These are phyloP conservation scores for Saussurea involucrata DNA, from an alignment of 129 eudicot species.

Conservation along the genomic window DNA sequence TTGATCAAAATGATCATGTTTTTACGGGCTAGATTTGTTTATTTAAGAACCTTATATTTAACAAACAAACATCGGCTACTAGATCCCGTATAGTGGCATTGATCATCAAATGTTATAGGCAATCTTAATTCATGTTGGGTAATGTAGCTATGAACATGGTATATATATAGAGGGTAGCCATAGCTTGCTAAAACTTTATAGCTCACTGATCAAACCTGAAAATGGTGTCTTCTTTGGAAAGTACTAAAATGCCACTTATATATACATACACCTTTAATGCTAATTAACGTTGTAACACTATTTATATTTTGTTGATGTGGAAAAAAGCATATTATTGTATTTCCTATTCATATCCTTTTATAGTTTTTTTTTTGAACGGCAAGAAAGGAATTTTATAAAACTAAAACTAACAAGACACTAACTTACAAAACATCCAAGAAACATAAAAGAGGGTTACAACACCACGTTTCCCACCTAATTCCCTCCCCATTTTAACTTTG, in stretches of 20 bases:
- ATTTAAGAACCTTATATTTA: constrained; percentile 8
- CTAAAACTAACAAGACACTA: too few relatives aligned
- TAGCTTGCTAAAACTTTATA: background rate
- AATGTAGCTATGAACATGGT: constrained; percentile 20
- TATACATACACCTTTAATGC: background rate
- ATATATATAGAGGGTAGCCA: constrained; percentile 6
- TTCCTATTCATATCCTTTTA: background rate
- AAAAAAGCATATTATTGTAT: background rate
- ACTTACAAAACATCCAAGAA: too few relatives aligned
- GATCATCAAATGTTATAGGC: constrained; percentile 21
- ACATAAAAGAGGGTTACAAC: too few relatives aligned
- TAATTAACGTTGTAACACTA: background rate
- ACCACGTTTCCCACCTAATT: too few relatives aligned
- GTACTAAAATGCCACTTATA: background rate
- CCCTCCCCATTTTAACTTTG: too few relatives aligned
- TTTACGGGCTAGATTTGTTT: constrained; percentile 18
- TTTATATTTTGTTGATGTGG: background rate
- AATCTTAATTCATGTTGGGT: constrained; percentile 10
- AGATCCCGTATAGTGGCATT: constrained; percentile 28
- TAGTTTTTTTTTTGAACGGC: too few relatives aligned
- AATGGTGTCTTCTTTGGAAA: constrained; percentile 10
- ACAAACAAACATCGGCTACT: constrained; percentile 30
- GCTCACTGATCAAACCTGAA: background rate
- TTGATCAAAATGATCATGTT: constrained; percentile 21
- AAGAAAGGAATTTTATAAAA: too few relatives aligned